Evolutionary conservation across 2,329 filamentous ascomycete genomes (phyloP), one percentile per base, ranked within the genome.

Genomic region (Hypoxylon sp.): DNA sequence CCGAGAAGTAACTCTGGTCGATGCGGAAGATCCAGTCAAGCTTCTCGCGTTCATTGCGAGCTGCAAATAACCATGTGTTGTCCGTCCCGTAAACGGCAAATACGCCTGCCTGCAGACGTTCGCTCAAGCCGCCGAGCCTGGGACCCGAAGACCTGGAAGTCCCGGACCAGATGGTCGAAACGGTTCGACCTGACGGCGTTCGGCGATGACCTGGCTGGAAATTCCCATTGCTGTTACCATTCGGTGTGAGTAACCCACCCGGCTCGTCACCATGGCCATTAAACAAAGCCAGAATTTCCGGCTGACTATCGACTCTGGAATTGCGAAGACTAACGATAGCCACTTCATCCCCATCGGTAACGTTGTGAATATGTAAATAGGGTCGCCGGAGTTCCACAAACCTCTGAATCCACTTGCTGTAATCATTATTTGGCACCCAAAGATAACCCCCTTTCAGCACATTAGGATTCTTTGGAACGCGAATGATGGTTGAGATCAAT

Each of bases 21-120:
- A 99, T 93, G 74, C 91, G 91, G 78, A 96, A 87, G 72, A 99
- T 97, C 96, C 96, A 99, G 78, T 98, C 96, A 72, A 94, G 90
- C 83, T 97, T 97, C 78, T 97, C 94, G 51, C 90, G 87, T 81
- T 97, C 95, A 73, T 89, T 95, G 63, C 94, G 86, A 23, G 94
- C 92, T 12, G 94, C 93, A 78, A 99, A 98, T 41, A 99, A 84
- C 87, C 94, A 99, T 30, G 94, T 97, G 79, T 97, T 97, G 78
- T 96, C 91, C 64, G 91, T 92, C 43, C 93, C 95, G 76, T 98
- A 99, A 53, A 99, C 88, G 11, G 96, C 96, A 84, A 97, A 99
- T 41, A 98, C 92, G 70, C 91, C 91, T 3, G 88, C 85, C 73
- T 88, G 86, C 78, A 85, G 81, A 78, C 88, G 78, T 74, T 87